Evolutionary conservation across 495 filamentous ascomycete species (phyloP).

Genomic region (Trichocladium antarcticum): DNA sequence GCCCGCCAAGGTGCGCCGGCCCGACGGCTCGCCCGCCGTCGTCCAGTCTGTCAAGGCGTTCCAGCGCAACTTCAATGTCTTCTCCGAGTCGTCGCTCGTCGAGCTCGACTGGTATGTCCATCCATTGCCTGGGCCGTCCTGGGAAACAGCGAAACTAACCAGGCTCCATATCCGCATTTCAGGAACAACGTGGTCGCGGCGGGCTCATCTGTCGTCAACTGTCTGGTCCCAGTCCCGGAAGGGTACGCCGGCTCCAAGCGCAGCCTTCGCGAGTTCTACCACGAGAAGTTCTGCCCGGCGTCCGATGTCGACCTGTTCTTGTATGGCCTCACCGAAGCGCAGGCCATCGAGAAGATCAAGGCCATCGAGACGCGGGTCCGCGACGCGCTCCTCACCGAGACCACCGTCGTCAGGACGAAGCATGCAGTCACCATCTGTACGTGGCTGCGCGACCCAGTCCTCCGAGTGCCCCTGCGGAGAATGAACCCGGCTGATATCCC

Average conservation of each 20-base stretch:
- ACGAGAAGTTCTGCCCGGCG: slow-evolving; percentile 65
- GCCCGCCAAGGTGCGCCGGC: slow-evolving; percentile 45
- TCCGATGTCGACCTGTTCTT: slow-evolving; percentile 81
- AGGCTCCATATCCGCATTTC: neutral
- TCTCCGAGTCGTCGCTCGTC: slow-evolving; percentile 52
- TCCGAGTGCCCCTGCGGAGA: too few species aligned
- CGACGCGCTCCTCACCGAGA: slow-evolving; percentile 63
- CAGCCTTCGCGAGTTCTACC: slow-evolving; percentile 59
- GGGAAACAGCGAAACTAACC: too few species aligned
- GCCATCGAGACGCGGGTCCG: slow-evolving; percentile 59
- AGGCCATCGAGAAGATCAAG: slow-evolving; percentile 71
- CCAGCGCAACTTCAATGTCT: slow-evolving; percentile 62
- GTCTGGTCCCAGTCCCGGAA: slow-evolving; percentile 58
- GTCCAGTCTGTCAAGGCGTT: slow-evolving; percentile 57
- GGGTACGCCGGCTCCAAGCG: slow-evolving; percentile 53
- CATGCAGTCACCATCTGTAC: slow-evolving; percentile 67
- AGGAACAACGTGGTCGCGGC: slow-evolving; percentile 58
- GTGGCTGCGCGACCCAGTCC: too few species aligned
- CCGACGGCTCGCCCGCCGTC: slow-evolving; percentile 50
- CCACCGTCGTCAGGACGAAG: slow-evolving; percentile 66
- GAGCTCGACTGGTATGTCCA: slow-evolving; percentile 54
- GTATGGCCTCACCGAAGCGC: slow-evolving; percentile 60
- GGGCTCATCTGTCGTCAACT: slow-evolving; percentile 65
- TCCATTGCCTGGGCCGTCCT: neutral
- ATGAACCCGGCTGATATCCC: neutral